Percentiles rank a stretch among this genome's conserved stretches.
Conservation (phyloP, 495 filamentous ascomycete species). For the Thermothielavioides terrestris region DNA sequence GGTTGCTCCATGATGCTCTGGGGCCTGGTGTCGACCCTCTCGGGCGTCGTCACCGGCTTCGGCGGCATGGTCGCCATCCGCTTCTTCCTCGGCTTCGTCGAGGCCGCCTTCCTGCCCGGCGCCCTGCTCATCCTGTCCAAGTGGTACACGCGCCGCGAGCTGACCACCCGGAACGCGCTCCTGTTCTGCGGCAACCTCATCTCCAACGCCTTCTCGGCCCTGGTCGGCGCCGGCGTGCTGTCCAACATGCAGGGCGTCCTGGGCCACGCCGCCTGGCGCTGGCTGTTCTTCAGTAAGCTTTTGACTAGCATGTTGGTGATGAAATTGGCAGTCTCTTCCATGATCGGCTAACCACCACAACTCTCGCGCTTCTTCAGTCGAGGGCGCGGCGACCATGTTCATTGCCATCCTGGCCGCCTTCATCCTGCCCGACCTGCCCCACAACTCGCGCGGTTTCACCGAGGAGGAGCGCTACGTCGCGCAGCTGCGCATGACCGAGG, state of each 20-base stretch:
- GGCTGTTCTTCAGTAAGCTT: constrained; percentile 51
- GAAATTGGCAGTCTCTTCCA: too few relatives aligned
- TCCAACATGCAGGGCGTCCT: constrained; percentile 41
- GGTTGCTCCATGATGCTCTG: constrained; percentile 54
- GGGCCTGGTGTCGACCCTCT: constrained; percentile 58
- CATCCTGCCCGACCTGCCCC: constrained; percentile 64
- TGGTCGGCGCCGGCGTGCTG: constrained; percentile 50
- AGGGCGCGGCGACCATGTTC: constrained; percentile 48
- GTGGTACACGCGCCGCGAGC: constrained; percentile 49
- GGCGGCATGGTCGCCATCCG: constrained; percentile 53
- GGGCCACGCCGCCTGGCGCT: constrained; percentile 46
- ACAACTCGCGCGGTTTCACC: constrained; percentile 60
- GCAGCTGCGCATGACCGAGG: constrained; percentile 59
- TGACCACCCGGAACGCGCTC: constrained; percentile 47
- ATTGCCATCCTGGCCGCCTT: constrained; percentile 43
- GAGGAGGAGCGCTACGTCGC: constrained; percentile 60
- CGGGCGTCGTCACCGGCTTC: constrained; percentile 50
- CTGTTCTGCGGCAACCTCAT: constrained; percentile 54
- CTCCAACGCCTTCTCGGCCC: constrained; percentile 51
- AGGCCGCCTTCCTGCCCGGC: constrained; percentile 39
- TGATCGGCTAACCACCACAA: too few relatives aligned
- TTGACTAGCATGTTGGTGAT: not conserved
- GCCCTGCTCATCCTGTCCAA: constrained; percentile 43
- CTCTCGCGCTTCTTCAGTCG: constrained; percentile 47
- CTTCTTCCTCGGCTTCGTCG: constrained; percentile 60